Conservation (phyloP, 805 yeast species). For the Candida nemodendra region DNA sequence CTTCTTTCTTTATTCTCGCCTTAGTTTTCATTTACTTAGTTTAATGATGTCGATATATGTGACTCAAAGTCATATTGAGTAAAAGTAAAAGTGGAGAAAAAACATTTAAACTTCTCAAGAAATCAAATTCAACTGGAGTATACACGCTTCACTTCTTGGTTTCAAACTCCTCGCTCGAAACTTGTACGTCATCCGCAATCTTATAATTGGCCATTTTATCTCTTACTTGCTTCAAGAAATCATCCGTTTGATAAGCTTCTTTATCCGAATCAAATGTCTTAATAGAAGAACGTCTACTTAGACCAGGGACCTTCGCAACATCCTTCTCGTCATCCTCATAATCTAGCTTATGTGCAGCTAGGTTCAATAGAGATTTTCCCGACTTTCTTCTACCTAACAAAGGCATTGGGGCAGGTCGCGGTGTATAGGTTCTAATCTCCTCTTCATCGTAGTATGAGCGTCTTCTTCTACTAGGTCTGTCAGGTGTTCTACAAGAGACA, state of each 20-base stretch:
- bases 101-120: no score
- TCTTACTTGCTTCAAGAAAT: constrained; percentile 41
- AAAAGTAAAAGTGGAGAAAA: no score
- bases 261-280: constrained; percentile 27
- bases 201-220: constrained; percentile 39
- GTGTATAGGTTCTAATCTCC: constrained; percentile 40
- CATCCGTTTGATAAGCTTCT: constrained; percentile 23
- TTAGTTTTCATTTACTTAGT: no score
- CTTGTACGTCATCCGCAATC: constrained; percentile 39
- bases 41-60: no score
- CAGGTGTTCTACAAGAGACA: constrained; percentile 57
- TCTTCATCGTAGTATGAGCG: constrained; percentile 32
- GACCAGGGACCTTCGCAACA: constrained; percentile 31
- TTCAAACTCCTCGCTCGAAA: constrained; percentile 58
- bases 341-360: constrained; percentile 67
- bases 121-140: neutral
- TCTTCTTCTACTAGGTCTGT: constrained; percentile 29
- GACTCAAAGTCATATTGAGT: no score
- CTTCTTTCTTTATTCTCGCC: no score
- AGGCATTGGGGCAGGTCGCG: constrained; percentile 40
- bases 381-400: constrained; percentile 60
- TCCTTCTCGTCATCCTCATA: constrained; percentile 59
- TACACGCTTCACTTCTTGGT: constrained; percentile 31
- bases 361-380: constrained; percentile 67
- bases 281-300: constrained; percentile 30